Evolutionary conservation across 2,329 filamentous ascomycete species (phyloP).

Genomic region (Pezicula neosporulosa): DNA sequence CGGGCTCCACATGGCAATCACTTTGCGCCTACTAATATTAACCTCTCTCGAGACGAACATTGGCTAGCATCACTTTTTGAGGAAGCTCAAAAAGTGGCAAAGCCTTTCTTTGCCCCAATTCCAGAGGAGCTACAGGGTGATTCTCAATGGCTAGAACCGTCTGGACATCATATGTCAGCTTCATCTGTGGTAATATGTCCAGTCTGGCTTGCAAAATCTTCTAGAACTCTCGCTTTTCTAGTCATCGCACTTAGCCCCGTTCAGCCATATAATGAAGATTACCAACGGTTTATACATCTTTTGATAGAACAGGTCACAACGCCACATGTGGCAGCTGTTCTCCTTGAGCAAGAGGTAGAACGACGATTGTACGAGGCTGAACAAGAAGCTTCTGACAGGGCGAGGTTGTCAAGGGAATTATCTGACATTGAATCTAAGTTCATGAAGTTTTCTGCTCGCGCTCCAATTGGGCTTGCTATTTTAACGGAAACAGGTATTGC

Average conservation of each 20-base stretch:
- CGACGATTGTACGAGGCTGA: slow-evolving; percentile 51
- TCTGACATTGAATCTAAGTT: slow-evolving; percentile 62
- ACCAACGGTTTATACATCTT: slow-evolving; percentile 61
- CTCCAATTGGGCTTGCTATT: slow-evolving; percentile 71
- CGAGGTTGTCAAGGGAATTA: slow-evolving; percentile 63
- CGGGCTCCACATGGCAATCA: slow-evolving; percentile 8
- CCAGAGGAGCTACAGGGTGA: slow-evolving; percentile 40
- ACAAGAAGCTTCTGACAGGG: slow-evolving; percentile 64
- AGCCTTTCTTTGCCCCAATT: slow-evolving; percentile 4
- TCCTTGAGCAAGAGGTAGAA: slow-evolving; percentile 68
- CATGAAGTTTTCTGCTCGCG: slow-evolving; percentile 66
- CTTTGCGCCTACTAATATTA: slow-evolving; percentile 5
- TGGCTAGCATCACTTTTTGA: slow-evolving; percentile 4
- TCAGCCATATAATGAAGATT: slow-evolving; percentile 70
- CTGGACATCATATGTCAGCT: slow-evolving; percentile 64
- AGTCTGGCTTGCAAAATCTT: slow-evolving; percentile 62
- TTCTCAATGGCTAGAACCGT: slow-evolving; percentile 56
- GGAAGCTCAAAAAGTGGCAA: slow-evolving; percentile 2
- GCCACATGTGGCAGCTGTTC: slow-evolving; percentile 65
- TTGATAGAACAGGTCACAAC: slow-evolving; percentile 57
- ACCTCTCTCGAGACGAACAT: slow-evolving; percentile 1
- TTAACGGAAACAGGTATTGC: slow-evolving; percentile 56
- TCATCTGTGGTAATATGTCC: slow-evolving; percentile 63
- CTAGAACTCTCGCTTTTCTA: slow-evolving; percentile 63
- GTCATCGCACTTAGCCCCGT: slow-evolving; percentile 69